Evolutionary conservation across 495 filamentous ascomycete genomes (phyloP), one percentile per base, ranked within the genome.

Genomic region (Penicillium argentinense): DNA sequence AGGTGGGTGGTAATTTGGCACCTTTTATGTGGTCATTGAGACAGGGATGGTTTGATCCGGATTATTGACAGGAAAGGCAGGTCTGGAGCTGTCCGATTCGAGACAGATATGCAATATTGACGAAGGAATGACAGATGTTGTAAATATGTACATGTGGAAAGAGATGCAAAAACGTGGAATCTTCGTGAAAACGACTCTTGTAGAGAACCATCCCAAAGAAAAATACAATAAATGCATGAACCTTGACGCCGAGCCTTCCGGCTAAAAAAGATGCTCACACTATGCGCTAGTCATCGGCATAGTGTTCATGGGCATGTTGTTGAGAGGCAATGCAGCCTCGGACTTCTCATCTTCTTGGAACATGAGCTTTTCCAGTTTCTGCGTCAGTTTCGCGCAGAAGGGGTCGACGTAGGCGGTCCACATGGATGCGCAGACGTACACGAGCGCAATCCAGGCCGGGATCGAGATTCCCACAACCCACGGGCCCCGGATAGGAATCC

Each of bases 371-470:
- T 84, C 82, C 29, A 83, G 49, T 55, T 70, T 74, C 57, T 80
- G 72, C 1, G 84, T 84, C n/a, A 82, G 50, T n/a, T 60, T 68
- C 16, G 82, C 84, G 59, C 83, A 87, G 63, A 74, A 78, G 0
- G 79, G 75, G 54, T 87, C 84, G 5, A 87, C 80, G 33, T 83
- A 80, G 5, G 62, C 74, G 0, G 82, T 85, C 84, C 84, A 87
- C 8, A 81, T 50, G 53, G 76, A 66, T 0, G 83, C 81, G 3
- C 60, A 64, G 13, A 70, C 55, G 44, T 85, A 85, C 1, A 83
- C 67, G 2, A 84, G 59, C 1, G 61, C 67, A 32, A 85, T 74
- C 77, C 81, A 87, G 12, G 71, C 54, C 0, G 77, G 75, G 16
- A 79, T 68, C 19, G 76, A 69, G 7, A 78, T 66, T 2, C 72